phyloP scores from a whole-genome alignment of 2,329 filamentous ascomycete species.

The Dactylellina parvicollis region DNA sequence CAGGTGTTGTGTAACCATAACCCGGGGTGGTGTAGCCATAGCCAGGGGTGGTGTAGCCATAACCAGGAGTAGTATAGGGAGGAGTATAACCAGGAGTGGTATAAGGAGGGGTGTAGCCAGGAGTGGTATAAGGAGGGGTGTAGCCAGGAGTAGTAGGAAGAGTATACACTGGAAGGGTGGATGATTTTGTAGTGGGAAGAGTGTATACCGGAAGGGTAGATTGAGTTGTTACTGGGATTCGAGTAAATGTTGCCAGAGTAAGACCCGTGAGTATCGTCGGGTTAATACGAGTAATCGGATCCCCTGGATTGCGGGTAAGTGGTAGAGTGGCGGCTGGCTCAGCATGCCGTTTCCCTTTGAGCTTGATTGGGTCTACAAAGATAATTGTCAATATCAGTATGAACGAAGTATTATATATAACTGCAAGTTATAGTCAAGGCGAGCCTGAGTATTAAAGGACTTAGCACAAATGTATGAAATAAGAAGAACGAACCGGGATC shows the following conservation, averaged over 20 bases:
- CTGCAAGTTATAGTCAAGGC: too few relatives aligned
- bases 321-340: background rate
- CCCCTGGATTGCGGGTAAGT: conserved; percentile 2
- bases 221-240: background rate
- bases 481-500: conserved; percentile 21
- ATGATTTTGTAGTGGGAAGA: conserved; percentile 4
- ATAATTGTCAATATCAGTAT: background rate
- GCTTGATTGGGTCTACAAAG: conserved; percentile 5
- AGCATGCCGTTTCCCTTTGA: background rate
- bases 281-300: background rate
- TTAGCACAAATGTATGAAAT: too few relatives aligned
- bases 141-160: conserved; percentile 7
- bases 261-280: background rate
- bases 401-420: background rate
- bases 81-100: conserved; percentile 1
- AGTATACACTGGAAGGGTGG: conserved; percentile 26
- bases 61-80: background rate
- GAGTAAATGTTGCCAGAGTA: background rate
- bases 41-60: conserved; percentile 3
- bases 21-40: conserved; percentile 28
- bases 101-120: conserved; percentile 11
- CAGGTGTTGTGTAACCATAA: conserved; percentile 34
- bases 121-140: background rate
- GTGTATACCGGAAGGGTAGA: conserved; percentile 6
- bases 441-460: too few relatives aligned